These are phyloP conservation scores for Schizophyllum commune DNA, from an alignment of 1,284 basidiomycete species.

Conservation along the genomic window DNA sequence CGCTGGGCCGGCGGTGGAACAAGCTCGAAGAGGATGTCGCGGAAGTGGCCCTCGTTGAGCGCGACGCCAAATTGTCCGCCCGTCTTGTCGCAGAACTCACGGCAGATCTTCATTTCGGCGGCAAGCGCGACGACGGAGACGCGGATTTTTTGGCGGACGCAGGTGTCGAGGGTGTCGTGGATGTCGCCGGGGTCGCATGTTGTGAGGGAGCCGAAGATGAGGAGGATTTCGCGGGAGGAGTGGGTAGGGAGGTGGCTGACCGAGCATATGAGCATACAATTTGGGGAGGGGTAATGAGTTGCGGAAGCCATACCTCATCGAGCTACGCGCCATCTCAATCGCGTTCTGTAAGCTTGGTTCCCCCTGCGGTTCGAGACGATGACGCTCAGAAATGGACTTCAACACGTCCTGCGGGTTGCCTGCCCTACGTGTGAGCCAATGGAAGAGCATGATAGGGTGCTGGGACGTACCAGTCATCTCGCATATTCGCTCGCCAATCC, in stretches of 20 bases:
- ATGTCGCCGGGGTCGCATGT: constrained; percentile 97
- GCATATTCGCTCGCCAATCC: constrained; percentile 79
- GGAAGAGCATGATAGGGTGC: background rate
- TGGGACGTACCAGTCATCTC: constrained; percentile 75
- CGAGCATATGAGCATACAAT: constrained; percentile 1
- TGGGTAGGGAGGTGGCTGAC: constrained; percentile 88
- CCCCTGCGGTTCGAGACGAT: constrained; percentile 83
- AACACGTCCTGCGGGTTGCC: constrained; percentile 95
- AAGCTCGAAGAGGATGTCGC: constrained; percentile 92
- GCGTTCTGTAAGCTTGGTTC: constrained; percentile 97
- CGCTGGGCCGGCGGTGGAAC: constrained; percentile 90
- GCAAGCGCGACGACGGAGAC: constrained; percentile 89
- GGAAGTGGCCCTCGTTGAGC: constrained; percentile 94
- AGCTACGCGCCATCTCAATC: constrained; percentile 89
- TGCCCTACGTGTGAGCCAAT: constrained; percentile 22
- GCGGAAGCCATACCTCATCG: constrained; percentile 61
- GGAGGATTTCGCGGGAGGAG: constrained; percentile 90
- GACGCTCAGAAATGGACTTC: constrained; percentile 77
- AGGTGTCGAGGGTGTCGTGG: constrained; percentile 81
- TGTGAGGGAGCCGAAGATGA: constrained; percentile 92
- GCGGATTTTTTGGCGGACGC: constrained; percentile 78
- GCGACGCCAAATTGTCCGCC: constrained; percentile 92
- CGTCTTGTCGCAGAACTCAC: constrained; percentile 83
- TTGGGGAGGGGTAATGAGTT: constrained; percentile 2
- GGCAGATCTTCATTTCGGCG: constrained; percentile 97